These are phyloP conservation scores for Daphne laureola DNA, from an alignment of 441 rosid genomes.

Conservation along the genomic window DNA sequence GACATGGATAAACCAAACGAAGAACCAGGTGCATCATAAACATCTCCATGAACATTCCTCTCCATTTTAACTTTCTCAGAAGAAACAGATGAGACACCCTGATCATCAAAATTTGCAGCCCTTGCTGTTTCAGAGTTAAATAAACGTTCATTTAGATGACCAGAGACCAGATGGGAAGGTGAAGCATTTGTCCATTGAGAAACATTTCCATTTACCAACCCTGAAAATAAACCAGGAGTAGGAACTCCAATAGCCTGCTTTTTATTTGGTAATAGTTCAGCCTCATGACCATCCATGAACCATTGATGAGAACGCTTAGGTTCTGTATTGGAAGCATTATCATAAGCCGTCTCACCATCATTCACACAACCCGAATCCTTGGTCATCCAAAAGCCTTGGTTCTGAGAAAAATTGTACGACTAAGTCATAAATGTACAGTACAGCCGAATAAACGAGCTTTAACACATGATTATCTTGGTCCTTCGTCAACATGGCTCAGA, in stretches of 20 bases:
- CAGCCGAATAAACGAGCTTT: no score
- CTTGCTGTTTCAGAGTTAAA: slow-evolving; percentile 37
- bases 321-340: slow-evolving; percentile 41
- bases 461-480: no score
- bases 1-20: slow-evolving; percentile 52
- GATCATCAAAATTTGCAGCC: slow-evolving; percentile 33
- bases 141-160: slow-evolving; percentile 35
- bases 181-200: slow-evolving; percentile 47
- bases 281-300: slow-evolving; percentile 46
- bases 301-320: slow-evolving; percentile 57
- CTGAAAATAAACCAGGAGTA: slow-evolving; percentile 28
- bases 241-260: slow-evolving; percentile 47
- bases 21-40: slow-evolving; percentile 33
- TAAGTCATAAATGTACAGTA: neutral
- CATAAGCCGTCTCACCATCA: slow-evolving; percentile 37
- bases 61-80: slow-evolving; percentile 30
- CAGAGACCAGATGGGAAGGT: slow-evolving; percentile 36
- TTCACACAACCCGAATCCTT: slow-evolving; percentile 34
- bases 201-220: slow-evolving; percentile 29
- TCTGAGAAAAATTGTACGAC: slow-evolving; percentile 33
- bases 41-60: slow-evolving; percentile 35
- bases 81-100: slow-evolving; percentile 24
- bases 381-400: slow-evolving; percentile 49
- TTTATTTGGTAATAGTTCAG: slow-evolving; percentile 45
- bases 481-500: no score